These are phyloP conservation scores for Pseudogymnoascus sp. DNA, from an alignment of 2,329 filamentous ascomycete genomes.

Conservation along the genomic window DNA sequence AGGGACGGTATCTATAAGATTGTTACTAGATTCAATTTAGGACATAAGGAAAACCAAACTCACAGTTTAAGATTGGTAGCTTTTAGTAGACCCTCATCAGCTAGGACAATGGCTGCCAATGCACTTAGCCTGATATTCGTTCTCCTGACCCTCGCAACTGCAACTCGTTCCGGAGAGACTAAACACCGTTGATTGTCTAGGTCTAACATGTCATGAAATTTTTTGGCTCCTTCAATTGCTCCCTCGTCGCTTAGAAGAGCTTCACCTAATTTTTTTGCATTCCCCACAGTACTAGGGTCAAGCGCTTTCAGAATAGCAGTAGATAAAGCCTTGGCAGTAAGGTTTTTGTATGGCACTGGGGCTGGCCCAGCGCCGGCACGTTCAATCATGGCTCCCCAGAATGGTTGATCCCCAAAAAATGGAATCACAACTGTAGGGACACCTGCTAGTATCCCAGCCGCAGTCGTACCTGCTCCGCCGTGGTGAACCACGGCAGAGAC, in stretches of 20 bases:
- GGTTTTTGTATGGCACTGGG: conserved; percentile 60
- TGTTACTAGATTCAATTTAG: conserved; percentile 5
- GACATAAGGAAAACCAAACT: conserved; percentile 26
- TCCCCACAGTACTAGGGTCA: conserved; percentile 49
- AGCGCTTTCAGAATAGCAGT: conserved; percentile 55
- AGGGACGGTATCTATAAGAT: conserved; percentile 38
- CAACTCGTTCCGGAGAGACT: conserved; percentile 58
- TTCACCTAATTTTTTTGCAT: conserved; percentile 43
- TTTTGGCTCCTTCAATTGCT: conserved; percentile 54
- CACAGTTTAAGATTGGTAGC: conserved; percentile 68
- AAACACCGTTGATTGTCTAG: conserved; percentile 62
- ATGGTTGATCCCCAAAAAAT: conserved; percentile 81
- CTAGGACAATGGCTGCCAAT: conserved; percentile 63
- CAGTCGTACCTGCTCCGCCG: conserved; percentile 81
- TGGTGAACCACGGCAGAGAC: conserved; percentile 82
- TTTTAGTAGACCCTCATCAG: conserved; percentile 54
- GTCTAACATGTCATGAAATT: conserved; percentile 63
- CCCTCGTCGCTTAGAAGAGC: conserved; percentile 62
- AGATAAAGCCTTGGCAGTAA: conserved; percentile 60
- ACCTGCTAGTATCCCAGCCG: conserved; percentile 74
- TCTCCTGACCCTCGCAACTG: conserved; percentile 67
- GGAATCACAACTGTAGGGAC: conserved; percentile 77
- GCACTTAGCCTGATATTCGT: conserved; percentile 62
- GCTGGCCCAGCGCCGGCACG: conserved; percentile 64
- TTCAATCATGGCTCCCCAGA: conserved; percentile 73